Evolutionary conservation across 2,329 filamentous ascomycete species (phyloP).

Genomic region (Arthrobotrys pseudoclavata): DNA sequence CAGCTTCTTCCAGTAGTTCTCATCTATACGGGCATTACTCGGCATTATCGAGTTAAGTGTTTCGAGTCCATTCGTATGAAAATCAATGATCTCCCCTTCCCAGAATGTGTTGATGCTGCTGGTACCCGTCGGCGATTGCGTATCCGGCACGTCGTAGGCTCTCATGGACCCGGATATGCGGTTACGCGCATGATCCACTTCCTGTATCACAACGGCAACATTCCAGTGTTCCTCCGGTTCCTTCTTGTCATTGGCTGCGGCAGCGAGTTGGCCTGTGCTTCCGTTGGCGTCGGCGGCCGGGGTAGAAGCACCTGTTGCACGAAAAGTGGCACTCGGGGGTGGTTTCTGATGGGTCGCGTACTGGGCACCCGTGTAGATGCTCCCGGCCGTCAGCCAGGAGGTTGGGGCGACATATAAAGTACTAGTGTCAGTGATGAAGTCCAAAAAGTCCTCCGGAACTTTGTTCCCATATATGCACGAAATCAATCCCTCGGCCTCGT

Average conservation of each 20-base stretch:
- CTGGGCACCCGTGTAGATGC: constrained; percentile 74
- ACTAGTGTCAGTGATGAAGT: constrained; percentile 73
- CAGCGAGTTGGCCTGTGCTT: background rate
- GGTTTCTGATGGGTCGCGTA: constrained; percentile 68
- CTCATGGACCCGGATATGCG: constrained; percentile 78
- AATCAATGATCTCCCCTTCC: constrained; percentile 78
- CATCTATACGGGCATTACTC: constrained; percentile 65
- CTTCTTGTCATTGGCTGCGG: constrained; percentile 43
- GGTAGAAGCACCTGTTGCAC: constrained; percentile 65
- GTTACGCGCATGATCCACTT: constrained; percentile 74
- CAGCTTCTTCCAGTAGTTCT: constrained; percentile 64
- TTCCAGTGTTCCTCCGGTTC: constrained; percentile 74
- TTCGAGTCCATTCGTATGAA: constrained; percentile 66
- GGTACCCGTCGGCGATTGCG: constrained; percentile 63
- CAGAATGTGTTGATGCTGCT: constrained; percentile 75
- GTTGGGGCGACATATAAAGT: constrained; percentile 71
- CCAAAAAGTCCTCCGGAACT: constrained; percentile 65
- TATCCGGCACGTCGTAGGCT: constrained; percentile 75
- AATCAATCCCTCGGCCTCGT: constrained; percentile 50
- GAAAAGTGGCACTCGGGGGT: constrained; percentile 44
- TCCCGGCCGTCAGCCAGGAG: constrained; percentile 75
- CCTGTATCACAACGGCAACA: constrained; percentile 76
- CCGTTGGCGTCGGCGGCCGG: constrained; percentile 16
- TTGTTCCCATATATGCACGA: constrained; percentile 57
- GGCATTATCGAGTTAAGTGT: constrained; percentile 67